These are phyloP conservation scores for Curvularia verruculosa DNA, from an alignment of 2,329 filamentous ascomycete species.

Conservation along the genomic window DNA sequence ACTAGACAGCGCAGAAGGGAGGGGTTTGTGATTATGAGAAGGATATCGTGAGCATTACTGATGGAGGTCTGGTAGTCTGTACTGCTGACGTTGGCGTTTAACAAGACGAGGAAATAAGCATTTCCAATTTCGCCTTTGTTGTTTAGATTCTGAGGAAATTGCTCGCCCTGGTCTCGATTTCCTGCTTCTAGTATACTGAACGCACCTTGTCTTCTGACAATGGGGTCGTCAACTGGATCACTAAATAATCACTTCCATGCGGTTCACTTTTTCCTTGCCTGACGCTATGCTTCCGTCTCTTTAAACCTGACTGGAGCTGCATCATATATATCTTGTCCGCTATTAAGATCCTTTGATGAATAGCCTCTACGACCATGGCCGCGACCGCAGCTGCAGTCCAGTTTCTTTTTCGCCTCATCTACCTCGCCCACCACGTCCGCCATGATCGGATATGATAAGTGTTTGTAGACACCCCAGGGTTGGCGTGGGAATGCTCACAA, in stretches of 20 bases:
- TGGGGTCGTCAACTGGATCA: conserved; percentile 21
- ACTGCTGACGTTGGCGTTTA: conserved; percentile 17
- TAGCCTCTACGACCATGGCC: neutral
- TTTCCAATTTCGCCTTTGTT: conserved; percentile 35
- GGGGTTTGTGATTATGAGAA: conserved; percentile 43
- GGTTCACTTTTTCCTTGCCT: conserved; percentile 33
- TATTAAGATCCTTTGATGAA: neutral
- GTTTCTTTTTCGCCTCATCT: neutral
- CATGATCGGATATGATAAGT: neutral
- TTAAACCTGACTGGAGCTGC: conserved; percentile 3
- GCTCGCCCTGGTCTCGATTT: conserved; percentile 42
- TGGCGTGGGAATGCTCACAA: neutral
- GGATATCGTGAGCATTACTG: conserved; percentile 19
- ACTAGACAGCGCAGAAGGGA: conserved; percentile 44
- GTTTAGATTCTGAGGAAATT: conserved; percentile 42
- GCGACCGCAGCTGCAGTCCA: conserved; percentile 1
- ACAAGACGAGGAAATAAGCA: conserved; percentile 34
- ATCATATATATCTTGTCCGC: conserved; percentile 1
- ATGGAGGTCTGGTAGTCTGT: conserved; percentile 14
- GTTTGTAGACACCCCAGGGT: neutral
- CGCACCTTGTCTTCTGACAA: conserved; percentile 30
- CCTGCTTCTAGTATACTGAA: conserved; percentile 34
- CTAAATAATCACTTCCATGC: conserved; percentile 39
- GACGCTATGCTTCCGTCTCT: conserved; percentile 31
- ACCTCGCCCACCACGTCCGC: conserved; percentile 1